These are phyloP conservation scores for Juglanconis oblonga DNA, from an alignment of 2,329 filamentous ascomycete genomes.

Conservation along the genomic window DNA sequence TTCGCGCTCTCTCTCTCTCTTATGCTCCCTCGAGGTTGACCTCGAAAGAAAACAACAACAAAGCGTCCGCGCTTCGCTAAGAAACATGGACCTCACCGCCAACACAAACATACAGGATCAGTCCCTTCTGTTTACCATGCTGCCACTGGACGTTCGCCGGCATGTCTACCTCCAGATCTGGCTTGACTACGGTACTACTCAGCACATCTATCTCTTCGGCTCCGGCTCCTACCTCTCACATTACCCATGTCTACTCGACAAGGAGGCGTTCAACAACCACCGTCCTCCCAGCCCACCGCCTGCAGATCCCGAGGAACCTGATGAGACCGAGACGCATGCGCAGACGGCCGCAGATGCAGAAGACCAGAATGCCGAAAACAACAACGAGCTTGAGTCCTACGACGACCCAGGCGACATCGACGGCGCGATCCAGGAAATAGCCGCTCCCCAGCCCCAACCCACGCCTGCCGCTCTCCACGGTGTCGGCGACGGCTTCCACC, in stretches of 20 bases:
- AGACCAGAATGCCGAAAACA: neutral
- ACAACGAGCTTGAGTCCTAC: neutral
- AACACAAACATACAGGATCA: neutral
- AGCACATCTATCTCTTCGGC: neutral
- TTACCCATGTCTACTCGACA: conserved; percentile 4
- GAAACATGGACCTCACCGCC: too few species aligned
- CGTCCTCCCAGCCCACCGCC: neutral
- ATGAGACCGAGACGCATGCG: neutral
- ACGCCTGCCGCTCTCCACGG: neutral
- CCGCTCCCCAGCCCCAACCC: neutral
- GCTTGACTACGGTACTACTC: conserved; percentile 4
- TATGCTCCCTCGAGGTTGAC: too few species aligned
- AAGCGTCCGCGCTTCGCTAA: too few species aligned
- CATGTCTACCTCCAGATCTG: conserved; percentile 16
- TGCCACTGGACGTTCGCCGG: conserved; percentile 15
- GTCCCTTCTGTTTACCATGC: conserved; percentile 18
- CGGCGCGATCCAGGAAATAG: conserved; percentile 1
- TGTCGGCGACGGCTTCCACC: neutral
- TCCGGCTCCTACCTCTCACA: neutral
- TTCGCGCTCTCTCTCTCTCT: too few species aligned
- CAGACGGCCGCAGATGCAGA: neutral
- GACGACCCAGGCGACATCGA: conserved; percentile 11
- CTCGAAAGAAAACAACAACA: too few species aligned
- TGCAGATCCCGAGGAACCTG: neutral
- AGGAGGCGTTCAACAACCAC: neutral